Conservation (phyloP, 2,329 filamentous ascomycete species). For the Leptographium radiaticola region DNA sequence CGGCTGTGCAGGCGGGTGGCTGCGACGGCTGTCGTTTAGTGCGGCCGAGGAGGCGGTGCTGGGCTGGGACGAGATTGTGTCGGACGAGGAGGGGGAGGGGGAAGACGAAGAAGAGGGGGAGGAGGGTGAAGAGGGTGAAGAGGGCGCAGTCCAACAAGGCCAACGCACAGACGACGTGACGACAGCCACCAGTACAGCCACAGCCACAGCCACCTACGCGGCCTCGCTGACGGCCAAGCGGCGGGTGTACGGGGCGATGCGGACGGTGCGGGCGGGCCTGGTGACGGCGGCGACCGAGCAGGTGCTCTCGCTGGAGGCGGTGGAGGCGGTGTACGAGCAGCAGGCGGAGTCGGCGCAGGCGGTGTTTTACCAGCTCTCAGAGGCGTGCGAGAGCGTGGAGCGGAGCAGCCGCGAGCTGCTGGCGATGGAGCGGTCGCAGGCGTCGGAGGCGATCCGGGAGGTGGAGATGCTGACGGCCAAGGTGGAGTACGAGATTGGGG, state of each 20-base stretch:
- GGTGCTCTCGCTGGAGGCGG: conserved; percentile 38
- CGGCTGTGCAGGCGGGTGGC: conserved; percentile 25
- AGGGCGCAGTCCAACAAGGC: background rate
- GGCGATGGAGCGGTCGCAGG: conserved; percentile 50
- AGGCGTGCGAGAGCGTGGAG: conserved; percentile 55
- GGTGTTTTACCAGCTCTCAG: conserved; percentile 57
- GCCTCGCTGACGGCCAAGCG: conserved; percentile 39
- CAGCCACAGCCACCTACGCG: conserved; percentile 19
- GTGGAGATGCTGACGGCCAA: conserved; percentile 72
- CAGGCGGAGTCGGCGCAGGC: conserved; percentile 53
- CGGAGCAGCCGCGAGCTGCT: conserved; percentile 57
- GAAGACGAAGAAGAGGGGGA: background rate
- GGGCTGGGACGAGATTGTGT: conserved; percentile 44
- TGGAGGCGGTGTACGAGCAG: conserved; percentile 49
- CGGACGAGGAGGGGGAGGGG: background rate
- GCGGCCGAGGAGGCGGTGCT: conserved; percentile 64
- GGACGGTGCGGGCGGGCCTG: conserved; percentile 36
- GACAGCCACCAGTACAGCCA: conserved; percentile 13
- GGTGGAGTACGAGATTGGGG: conserved; percentile 82
- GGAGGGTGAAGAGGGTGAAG: background rate
- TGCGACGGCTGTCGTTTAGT: conserved; percentile 62
- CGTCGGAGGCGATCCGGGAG: conserved; percentile 63
- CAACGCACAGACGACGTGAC: conserved; percentile 1
- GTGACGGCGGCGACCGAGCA: conserved; percentile 49
- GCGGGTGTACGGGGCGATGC: conserved; percentile 39